phyloP scores from a whole-genome alignment of 2,329 filamentous ascomycete species.

The Fusarium sarcochroum region DNA sequence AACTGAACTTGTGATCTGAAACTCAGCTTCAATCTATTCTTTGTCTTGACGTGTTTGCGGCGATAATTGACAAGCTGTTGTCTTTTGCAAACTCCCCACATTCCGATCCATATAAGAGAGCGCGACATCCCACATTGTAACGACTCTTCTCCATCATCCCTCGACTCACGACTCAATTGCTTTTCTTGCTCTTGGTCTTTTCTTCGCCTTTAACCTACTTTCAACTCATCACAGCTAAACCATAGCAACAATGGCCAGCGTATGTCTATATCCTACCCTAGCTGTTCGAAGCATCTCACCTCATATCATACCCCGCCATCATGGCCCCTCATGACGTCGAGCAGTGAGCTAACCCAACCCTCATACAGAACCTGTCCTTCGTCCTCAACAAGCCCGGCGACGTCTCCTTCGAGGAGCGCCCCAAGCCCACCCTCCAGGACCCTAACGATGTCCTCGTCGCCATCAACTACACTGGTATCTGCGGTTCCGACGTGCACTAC shows the following conservation, averaged over 20 bases:
- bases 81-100: conserved; percentile 34
- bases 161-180: conserved; percentile 8
- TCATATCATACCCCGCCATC: conserved; percentile 27
- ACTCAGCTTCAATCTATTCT: conserved; percentile 28
- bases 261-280: conserved; percentile 15
- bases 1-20: conserved; percentile 23
- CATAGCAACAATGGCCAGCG: conserved; percentile 46
- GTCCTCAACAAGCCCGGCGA: conserved; percentile 82
- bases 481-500: conserved; percentile 90
- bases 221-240: conserved; percentile 7
- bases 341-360: conserved; percentile 1
- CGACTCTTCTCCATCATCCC: conserved; percentile 17
- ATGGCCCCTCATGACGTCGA: conserved; percentile 39
- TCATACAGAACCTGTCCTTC: conserved; percentile 81
- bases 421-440: conserved; percentile 75
- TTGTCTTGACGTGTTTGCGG: not conserved
- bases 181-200: not conserved
- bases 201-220: not conserved
- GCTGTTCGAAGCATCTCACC: not conserved
- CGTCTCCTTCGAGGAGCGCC: conserved; percentile 81
- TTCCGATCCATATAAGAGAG: conserved; percentile 40
- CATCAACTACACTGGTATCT: conserved; percentile 89
- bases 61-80: conserved; percentile 2
- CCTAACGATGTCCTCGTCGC: conserved; percentile 85
- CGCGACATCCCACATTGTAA: conserved; percentile 27